Percentiles rank a stretch among this genome's conserved stretches.
Conservation (phyloP, 2,329 filamentous ascomycete genomes). For the Hymenoscyphus albidus region DNA sequence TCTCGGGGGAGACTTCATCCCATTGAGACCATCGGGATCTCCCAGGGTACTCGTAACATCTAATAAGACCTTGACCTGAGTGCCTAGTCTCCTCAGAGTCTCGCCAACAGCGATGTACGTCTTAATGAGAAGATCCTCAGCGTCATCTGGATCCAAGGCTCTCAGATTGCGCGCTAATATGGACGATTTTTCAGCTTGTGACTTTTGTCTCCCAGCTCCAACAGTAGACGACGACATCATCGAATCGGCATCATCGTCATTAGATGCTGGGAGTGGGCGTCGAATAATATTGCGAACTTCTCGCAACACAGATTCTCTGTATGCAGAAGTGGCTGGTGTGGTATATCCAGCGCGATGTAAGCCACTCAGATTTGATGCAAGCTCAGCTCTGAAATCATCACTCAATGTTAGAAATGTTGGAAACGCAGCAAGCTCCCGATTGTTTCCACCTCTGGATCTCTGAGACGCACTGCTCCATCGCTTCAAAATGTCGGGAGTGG, state of each 20-base stretch:
- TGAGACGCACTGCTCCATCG: slow-evolving; percentile 79
- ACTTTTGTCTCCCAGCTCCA: slow-evolving; percentile 62
- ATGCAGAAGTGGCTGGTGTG: slow-evolving; percentile 74
- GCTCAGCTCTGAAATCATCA: slow-evolving; percentile 63
- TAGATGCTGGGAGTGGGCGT: slow-evolving; percentile 82
- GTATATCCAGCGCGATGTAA: slow-evolving; percentile 80
- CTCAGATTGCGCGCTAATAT: slow-evolving; percentile 85
- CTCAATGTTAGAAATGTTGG: slow-evolving; percentile 77
- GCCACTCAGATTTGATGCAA: slow-evolving; percentile 70
- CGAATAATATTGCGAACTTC: slow-evolving; percentile 86
- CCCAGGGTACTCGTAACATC: slow-evolving; percentile 74
- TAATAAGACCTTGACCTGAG: slow-evolving; percentile 90
- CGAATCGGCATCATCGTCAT: slow-evolving; percentile 88
- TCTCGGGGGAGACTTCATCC: slow-evolving; percentile 32
- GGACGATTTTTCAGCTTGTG: slow-evolving; percentile 84
- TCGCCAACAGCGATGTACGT: slow-evolving; percentile 89
- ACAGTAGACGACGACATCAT: slow-evolving; percentile 81
- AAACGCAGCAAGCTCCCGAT: slow-evolving; percentile 62
- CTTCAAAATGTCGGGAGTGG: slow-evolving; percentile 69
- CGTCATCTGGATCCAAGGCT: slow-evolving; percentile 76
- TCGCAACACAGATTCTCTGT: slow-evolving; percentile 76
- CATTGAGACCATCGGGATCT: slow-evolving; percentile 21
- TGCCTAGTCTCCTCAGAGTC: slow-evolving; percentile 76
- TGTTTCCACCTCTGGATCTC: slow-evolving; percentile 64
- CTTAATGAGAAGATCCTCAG: slow-evolving; percentile 74